Conservation (phyloP, 2,329 filamentous ascomycete species). For the Aspergillus eucalypticola region DNA sequence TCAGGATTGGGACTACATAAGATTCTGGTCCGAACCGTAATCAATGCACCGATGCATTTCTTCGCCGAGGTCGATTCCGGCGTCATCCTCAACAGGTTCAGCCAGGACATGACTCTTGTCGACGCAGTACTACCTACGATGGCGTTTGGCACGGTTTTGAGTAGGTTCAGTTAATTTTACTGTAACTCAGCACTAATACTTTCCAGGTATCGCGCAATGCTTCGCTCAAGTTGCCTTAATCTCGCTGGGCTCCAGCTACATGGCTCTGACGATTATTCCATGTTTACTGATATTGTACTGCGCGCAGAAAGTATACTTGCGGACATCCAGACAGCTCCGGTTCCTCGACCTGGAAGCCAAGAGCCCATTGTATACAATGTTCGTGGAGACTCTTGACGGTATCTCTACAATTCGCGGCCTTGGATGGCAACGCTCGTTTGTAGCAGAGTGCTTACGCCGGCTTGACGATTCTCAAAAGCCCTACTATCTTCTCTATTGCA, state of each 20-base stretch:
- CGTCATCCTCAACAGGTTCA: neutral
- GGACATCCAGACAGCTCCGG: slow-evolving; percentile 1
- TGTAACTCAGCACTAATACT: neutral
- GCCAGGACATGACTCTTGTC: slow-evolving; percentile 7
- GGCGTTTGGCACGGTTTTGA: neutral
- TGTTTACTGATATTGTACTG: neutral
- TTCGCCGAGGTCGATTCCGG: neutral
- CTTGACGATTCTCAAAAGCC: neutral
- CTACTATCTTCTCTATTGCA: neutral
- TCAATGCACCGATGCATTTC: neutral
- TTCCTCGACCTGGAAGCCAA: neutral
- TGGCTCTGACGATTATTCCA: slow-evolving; percentile 1
- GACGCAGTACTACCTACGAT: neutral
- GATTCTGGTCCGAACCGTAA: neutral
- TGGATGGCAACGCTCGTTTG: neutral
- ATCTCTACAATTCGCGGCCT: neutral
- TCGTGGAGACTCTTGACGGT: neutral
- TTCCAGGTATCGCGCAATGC: neutral
- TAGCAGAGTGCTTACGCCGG: neutral
- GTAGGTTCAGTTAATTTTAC: neutral
- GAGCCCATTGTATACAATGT: neutral
- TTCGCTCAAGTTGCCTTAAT: neutral
- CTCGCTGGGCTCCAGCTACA: slow-evolving; percentile 1
- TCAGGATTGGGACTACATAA: neutral
- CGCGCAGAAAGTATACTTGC: neutral